Percentiles rank a stretch among this genome's conserved stretches.
Conservation (phyloP, 2,329 filamentous ascomycete genomes). For the Fusarium sp. region DNA sequence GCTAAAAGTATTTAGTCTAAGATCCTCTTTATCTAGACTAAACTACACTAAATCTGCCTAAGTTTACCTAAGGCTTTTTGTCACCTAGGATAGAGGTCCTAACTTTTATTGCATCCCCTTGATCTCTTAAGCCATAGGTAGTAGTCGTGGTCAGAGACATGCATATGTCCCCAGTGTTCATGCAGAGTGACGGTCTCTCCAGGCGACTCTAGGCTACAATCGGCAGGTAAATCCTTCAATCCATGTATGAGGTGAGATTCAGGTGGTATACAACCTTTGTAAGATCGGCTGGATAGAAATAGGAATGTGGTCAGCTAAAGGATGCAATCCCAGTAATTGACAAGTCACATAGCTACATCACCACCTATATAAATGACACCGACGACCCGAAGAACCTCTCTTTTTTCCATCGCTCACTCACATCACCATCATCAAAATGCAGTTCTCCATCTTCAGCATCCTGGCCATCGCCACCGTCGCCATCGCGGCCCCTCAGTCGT, state of each 20-base stretch:
- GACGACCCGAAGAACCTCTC: not conserved
- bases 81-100: too few species aligned
- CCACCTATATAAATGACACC: not conserved
- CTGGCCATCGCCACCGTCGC: not conserved
- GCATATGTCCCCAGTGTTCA: not conserved
- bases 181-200: not conserved
- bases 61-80: too few species aligned
- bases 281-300: not conserved
- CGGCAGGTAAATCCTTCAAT: not conserved
- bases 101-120: too few species aligned
- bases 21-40: too few species aligned
- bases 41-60: too few species aligned
- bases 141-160: not conserved
- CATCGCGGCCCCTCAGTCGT: constrained; percentile 14
- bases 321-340: constrained; percentile 2
- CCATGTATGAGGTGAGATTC: not conserved
- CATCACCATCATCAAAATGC: not conserved
- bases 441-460: constrained; percentile 7
- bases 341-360: not conserved
- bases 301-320: constrained; percentile 15
- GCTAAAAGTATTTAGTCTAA: too few species aligned
- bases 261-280: not conserved
- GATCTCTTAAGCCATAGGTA: too few species aligned
- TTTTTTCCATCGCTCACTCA: too few species aligned
- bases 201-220: not conserved